Conservation (phyloP, 257 asterid genomes). For the Petunia axillaris region DNA sequence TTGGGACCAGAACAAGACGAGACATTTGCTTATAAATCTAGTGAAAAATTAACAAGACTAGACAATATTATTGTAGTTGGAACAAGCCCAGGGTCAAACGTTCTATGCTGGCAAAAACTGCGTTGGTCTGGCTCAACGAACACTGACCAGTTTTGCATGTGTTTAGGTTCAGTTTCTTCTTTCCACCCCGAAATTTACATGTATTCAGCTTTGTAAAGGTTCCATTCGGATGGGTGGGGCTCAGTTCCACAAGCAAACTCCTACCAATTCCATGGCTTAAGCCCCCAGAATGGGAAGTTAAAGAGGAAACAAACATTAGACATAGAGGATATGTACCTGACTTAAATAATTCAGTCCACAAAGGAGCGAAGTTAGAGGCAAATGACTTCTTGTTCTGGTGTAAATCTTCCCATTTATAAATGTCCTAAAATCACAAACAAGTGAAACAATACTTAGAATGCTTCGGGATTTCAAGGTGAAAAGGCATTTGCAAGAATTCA, state of each 20-base stretch:
- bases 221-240: background rate
- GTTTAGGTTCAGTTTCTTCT: background rate
- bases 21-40: background rate
- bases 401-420: slow-evolving; percentile 59
- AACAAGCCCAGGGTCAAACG: background rate
- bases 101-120: background rate
- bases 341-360: slow-evolving; percentile 66
- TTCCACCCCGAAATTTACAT: background rate
- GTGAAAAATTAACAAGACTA: background rate
- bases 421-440: slow-evolving; percentile 42
- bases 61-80: background rate
- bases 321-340: slow-evolving; percentile 57
- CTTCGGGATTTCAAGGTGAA: background rate
- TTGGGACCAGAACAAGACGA: slow-evolving; percentile 19
- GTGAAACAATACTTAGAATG: slow-evolving; percentile 9
- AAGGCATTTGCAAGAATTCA: background rate
- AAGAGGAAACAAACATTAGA: background rate
- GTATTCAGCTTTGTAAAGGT: background rate
- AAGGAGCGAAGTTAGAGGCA: slow-evolving; percentile 42
- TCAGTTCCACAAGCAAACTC: background rate
- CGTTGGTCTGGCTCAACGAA: background rate
- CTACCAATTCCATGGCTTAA: background rate
- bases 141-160: background rate
- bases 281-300: background rate
- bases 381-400: slow-evolving; percentile 39